Evolutionary conservation across 257 asterid genomes (phyloP).

Genomic region (Capsicum chinense): DNA sequence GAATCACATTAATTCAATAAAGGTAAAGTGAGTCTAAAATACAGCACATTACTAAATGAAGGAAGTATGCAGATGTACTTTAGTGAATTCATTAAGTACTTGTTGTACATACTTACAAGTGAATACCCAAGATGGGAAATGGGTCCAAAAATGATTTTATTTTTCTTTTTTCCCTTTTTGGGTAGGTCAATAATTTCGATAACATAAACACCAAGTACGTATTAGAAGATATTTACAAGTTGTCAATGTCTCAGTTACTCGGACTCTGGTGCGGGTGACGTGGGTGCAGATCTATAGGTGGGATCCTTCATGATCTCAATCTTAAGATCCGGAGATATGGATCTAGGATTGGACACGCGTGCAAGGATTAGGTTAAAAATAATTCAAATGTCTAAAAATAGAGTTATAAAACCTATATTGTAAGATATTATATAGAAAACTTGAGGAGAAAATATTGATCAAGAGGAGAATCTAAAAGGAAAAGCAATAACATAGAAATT

Average conservation of each 20-base stretch:
- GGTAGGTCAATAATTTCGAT: constrained; percentile 7
- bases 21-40: not conserved
- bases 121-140: not conserved
- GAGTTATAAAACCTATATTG: too few species aligned
- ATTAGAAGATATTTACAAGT: not conserved
- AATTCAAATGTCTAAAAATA: too few species aligned
- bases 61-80: not conserved
- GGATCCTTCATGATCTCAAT: too few species aligned
- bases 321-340: too few species aligned
- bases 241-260: not conserved
- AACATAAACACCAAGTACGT: not conserved
- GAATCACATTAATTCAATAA: not conserved
- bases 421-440: too few species aligned
- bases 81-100: not conserved
- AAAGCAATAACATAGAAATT: too few species aligned
- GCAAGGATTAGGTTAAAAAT: too few species aligned
- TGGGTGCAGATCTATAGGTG: too few species aligned
- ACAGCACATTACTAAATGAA: not conserved
- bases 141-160: not conserved
- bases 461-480: too few species aligned
- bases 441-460: too few species aligned
- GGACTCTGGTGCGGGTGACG: too few species aligned
- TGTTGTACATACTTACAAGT: not conserved
- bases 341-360: too few species aligned
- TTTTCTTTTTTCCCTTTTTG: not conserved